Evolutionary conservation across 2,329 filamentous ascomycete genomes (phyloP), one percentile per base, ranked within the genome.

Genomic region (Ophiostoma perfectum): DNA sequence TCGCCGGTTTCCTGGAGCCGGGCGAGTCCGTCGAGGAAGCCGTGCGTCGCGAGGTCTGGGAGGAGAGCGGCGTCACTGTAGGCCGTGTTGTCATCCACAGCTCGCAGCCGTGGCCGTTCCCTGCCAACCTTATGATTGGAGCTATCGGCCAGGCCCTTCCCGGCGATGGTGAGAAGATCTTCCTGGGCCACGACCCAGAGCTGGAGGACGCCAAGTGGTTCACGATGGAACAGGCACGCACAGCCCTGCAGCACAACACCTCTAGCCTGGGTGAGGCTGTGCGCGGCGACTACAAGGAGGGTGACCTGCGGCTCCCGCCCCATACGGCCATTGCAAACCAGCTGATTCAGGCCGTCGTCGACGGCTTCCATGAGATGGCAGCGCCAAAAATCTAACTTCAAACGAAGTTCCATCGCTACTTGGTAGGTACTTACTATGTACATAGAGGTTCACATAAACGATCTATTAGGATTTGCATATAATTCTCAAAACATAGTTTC

Each of bases 141-240:
- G 93, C 93, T 1, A 88, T 99, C 73, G 94, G 89, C 0, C 93
- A 98, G 80, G 92, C 93, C 2, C 81, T 91, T 27, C 90, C 91
- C 0, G 86, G 84, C 7, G 79, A 80, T 0, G 92, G 92, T 39
- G 95, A 99, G 82, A 84, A 79, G 44, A 93, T 99, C 66, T 85
- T 88, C 74, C 80, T 99, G 3, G 88, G 90, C 14, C 90, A 98
- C 77, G 95, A 99, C 76, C 91, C 92, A 0, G 95, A 99, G 81
- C 78, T 99, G 71, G 92, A 97, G 76, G 86, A 90, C 78, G 95
- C 95, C 3, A 90, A 87, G 77, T 99, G 95, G 95, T 94, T 94
- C 74, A 80, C 85, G 0, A 80, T 96, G 45, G 92, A 92, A 1
- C 93, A 97, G 78, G 87, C 97, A 2, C 82, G 87, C 74, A 86